These are phyloP conservation scores for Geotrichum ghanense DNA, from an alignment of 805 yeast genomes.

Conservation along the genomic window DNA sequence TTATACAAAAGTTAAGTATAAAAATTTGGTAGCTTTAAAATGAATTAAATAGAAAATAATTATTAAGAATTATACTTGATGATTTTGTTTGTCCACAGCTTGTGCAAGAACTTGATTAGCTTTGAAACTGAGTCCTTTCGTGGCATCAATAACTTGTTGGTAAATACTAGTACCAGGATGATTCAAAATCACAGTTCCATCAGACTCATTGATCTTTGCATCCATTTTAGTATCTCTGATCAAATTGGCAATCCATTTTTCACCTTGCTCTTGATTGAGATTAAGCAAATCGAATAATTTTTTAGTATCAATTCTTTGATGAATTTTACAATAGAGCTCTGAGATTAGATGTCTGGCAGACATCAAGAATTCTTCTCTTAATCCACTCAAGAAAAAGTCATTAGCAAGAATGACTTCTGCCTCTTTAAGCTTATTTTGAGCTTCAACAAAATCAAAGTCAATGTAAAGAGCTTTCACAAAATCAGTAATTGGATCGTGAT, in stretches of 20 bases:
- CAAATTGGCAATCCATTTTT: conserved; percentile 39
- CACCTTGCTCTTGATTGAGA: conserved; percentile 36
- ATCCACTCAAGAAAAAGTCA: conserved; percentile 44
- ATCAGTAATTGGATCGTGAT: conserved; percentile 50
- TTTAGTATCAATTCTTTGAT: conserved; percentile 36
- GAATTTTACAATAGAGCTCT: conserved; percentile 45
- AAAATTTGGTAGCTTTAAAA: not conserved
- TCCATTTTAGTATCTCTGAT: conserved; percentile 40
- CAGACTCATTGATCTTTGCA: conserved; percentile 42
- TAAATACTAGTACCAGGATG: conserved; percentile 45
- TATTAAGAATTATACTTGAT: not conserved
- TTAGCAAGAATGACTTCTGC: conserved; percentile 37
- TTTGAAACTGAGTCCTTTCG: conserved; percentile 52
- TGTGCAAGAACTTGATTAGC: conserved; percentile 45
- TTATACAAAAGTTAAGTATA: not conserved
- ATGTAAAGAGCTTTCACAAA: conserved; percentile 44
- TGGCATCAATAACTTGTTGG: conserved; percentile 58
- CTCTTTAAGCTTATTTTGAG: conserved; percentile 36
- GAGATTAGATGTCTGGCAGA: conserved; percentile 40
- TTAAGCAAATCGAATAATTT: conserved; percentile 35
- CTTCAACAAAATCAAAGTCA: conserved; percentile 46
- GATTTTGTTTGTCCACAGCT: conserved; percentile 13
- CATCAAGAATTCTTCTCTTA: conserved; percentile 32
- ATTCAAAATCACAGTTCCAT: conserved; percentile 41
- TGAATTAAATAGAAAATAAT: not conserved